Conservation (phyloP, 768 basidiomycete species). For the Leucocoprinus leucothites region DNA sequence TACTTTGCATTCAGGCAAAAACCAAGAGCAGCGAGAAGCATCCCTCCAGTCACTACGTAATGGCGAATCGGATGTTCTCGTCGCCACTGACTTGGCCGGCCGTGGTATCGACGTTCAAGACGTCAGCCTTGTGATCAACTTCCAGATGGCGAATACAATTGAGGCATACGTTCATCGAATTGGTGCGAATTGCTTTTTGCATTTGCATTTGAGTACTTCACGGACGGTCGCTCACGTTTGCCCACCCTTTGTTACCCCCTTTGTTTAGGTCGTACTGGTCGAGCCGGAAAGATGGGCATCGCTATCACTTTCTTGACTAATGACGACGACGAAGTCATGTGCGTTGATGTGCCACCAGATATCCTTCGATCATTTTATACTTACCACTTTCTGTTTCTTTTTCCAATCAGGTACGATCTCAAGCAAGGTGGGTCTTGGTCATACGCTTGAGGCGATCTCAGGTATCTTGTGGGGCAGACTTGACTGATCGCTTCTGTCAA, state of each 20-base stretch:
- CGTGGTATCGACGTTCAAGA: conserved; percentile 99
- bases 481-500: conserved; percentile 1
- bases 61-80: conserved; percentile 85
- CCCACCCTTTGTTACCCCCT: conserved; percentile 6
- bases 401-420: conserved; percentile 78
- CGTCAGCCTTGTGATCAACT: conserved; percentile 94
- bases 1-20: conserved; percentile 95
- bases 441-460: background rate
- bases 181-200: conserved; percentile 50
- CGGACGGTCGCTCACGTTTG: conserved; percentile 6
- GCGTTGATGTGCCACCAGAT: conserved; percentile 30
- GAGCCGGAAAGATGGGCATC: conserved; percentile 92
- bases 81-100: conserved; percentile 96
- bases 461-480: too few relatives aligned
- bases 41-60: conserved; percentile 82
- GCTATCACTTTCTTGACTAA: conserved; percentile 96
- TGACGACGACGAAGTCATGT: conserved; percentile 98
- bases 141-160: conserved; percentile 95
- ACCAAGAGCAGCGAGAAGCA: conserved; percentile 95
- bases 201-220: conserved; percentile 18
- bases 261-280: conserved; percentile 83
- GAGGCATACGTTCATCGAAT: conserved; percentile 98
- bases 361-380: conserved; percentile 12
- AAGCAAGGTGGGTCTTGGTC: conserved; percentile 68
- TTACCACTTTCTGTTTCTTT: conserved; percentile 13